Evolutionary conservation across 345 rosid species (phyloP).

Genomic region (Mallotus nudiflorus): DNA sequence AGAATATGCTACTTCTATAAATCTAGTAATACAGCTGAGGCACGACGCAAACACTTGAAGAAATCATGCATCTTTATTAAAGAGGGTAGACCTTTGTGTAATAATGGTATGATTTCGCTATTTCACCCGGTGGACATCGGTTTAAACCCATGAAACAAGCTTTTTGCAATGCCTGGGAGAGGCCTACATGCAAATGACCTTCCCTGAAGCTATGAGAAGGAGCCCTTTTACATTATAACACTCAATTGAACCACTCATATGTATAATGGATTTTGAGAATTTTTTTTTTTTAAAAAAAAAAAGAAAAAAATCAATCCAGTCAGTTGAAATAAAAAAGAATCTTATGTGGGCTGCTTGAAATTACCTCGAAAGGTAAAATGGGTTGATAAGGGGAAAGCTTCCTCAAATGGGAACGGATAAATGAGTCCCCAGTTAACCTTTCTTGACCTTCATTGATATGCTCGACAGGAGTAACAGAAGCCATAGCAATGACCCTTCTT

Average conservation of each 20-base stretch:
- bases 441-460: slow-evolving; percentile 41
- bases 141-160: neutral
- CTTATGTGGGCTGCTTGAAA: neutral
- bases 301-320: neutral
- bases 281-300: too few species aligned
- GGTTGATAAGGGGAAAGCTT: slow-evolving; percentile 80
- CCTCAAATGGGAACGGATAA: slow-evolving; percentile 81
- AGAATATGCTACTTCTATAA: too few species aligned
- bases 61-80: too few species aligned
- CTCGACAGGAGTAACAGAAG: slow-evolving; percentile 46
- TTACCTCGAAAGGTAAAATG: slow-evolving; percentile 92
- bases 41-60: too few species aligned
- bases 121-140: neutral
- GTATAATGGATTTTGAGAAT: too few species aligned
- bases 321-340: neutral
- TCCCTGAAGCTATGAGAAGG: neutral
- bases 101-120: neutral
- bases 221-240: neutral
- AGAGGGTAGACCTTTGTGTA: neutral
- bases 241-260: too few species aligned
- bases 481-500: slow-evolving; percentile 41
- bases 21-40: too few species aligned
- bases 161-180: neutral
- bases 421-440: slow-evolving; percentile 62
- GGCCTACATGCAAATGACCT: neutral